Conservation (phyloP, 306 rosid species). For the Medicago truncatula region DNA sequence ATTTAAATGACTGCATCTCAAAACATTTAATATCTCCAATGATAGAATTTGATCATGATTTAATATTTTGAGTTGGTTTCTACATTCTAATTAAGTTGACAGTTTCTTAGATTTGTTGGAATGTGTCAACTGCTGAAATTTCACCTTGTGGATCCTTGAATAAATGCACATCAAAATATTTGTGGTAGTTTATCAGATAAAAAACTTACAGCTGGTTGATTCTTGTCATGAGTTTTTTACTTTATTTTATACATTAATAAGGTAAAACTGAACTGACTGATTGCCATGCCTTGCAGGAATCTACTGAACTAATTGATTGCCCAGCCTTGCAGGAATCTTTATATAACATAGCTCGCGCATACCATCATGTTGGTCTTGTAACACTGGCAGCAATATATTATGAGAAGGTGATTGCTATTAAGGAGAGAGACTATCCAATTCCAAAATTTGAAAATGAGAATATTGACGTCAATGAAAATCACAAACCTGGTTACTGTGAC, state of each 20-base stretch:
- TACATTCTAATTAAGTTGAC: no score
- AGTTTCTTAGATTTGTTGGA: no score
- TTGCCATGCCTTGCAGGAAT: slow-evolving; percentile 58
- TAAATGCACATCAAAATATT: neutral
- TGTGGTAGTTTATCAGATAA: neutral
- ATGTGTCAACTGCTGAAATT: neutral
- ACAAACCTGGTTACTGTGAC: slow-evolving; percentile 66
- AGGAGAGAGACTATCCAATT: slow-evolving; percentile 67
- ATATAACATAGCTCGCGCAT: slow-evolving; percentile 83
- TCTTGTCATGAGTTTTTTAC: neutral
- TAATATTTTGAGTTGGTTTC: no score
- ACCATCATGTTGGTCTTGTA: slow-evolving; percentile 83
- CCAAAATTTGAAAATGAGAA: slow-evolving; percentile 75
- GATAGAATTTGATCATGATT: no score
- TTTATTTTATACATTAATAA: neutral
- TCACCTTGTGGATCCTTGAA: slow-evolving; percentile 25
- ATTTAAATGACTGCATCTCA: no score
- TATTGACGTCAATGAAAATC: slow-evolving; percentile 46
- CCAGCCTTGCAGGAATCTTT: slow-evolving; percentile 67
- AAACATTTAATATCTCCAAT: no score
- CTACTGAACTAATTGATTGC: slow-evolving; percentile 34
- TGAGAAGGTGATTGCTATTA: slow-evolving; percentile 69
- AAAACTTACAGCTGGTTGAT: neutral
- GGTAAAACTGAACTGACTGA: slow-evolving; percentile 15
- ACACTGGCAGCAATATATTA: slow-evolving; percentile 71